These are phyloP conservation scores for Penicillium daleae DNA, from an alignment of 495 filamentous ascomycete species.

Conservation along the genomic window DNA sequence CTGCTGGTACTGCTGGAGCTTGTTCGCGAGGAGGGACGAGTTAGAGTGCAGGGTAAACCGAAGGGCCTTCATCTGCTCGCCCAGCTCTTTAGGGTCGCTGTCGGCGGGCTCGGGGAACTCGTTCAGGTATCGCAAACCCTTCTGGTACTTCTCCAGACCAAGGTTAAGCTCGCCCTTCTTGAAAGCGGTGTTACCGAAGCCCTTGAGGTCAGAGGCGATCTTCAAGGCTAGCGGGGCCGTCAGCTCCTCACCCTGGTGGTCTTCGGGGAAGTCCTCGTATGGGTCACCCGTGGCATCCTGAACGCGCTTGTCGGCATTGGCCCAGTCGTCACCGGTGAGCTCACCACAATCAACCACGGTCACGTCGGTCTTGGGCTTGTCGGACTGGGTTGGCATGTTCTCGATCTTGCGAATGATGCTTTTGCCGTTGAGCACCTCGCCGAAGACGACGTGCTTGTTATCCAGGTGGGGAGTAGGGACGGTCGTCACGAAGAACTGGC, in stretches of 20 bases:
- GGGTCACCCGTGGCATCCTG: slow-evolving; percentile 84
- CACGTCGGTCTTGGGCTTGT: slow-evolving; percentile 78
- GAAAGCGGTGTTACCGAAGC: slow-evolving; percentile 90
- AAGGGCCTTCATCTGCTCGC: slow-evolving; percentile 67
- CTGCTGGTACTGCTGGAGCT: slow-evolving; percentile 71
- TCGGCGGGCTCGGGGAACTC: slow-evolving; percentile 77
- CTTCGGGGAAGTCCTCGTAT: slow-evolving; percentile 96
- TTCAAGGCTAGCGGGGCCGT: slow-evolving; percentile 55
- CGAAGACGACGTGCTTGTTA: slow-evolving; percentile 80
- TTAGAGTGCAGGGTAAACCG: slow-evolving; percentile 80
- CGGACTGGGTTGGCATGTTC: slow-evolving; percentile 74
- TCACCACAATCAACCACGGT: slow-evolving; percentile 87
- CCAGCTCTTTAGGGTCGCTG: slow-evolving; percentile 67
- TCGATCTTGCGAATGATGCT: slow-evolving; percentile 89
- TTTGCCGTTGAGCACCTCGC: slow-evolving; percentile 77
- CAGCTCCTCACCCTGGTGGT: slow-evolving; percentile 71
- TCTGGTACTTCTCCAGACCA: slow-evolving; percentile 94
- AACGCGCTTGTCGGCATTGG: slow-evolving; percentile 60
- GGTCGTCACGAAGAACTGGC: slow-evolving; percentile 98
- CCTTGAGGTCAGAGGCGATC: slow-evolving; percentile 88
- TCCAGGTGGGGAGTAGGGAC: slow-evolving; percentile 92
- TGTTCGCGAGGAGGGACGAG: slow-evolving; percentile 77
- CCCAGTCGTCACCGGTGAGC: slow-evolving; percentile 70
- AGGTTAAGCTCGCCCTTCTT: slow-evolving; percentile 70
- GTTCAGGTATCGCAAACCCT: slow-evolving; percentile 91